Conservation (phyloP, 805 yeast species). For the Myxozyma vanderwaltii region DNA sequence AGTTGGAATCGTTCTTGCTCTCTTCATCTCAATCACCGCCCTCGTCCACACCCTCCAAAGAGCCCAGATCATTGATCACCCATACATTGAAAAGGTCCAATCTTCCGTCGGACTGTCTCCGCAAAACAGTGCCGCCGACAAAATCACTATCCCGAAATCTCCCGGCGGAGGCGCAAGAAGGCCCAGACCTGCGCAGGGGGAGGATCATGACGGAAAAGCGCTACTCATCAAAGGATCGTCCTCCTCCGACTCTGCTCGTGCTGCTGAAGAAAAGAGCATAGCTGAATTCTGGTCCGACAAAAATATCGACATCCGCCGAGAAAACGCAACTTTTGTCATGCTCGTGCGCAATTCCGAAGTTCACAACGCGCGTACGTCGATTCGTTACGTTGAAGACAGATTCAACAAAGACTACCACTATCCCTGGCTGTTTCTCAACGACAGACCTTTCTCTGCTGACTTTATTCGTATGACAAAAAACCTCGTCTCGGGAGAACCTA, state of each 20-base stretch:
- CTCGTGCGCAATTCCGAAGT: constrained; percentile 71
- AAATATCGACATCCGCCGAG: constrained; percentile 13
- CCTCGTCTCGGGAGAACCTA: constrained; percentile 60
- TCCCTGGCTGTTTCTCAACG: constrained; percentile 81
- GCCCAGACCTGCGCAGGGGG: not conserved
- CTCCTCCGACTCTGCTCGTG: not conserved
- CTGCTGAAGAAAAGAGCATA: not conserved
- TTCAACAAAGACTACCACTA: constrained; percentile 65
- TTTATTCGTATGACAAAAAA: constrained; percentile 54
- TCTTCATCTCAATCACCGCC: not conserved
- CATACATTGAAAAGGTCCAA: constrained; percentile 3
- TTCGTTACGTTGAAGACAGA: constrained; percentile 62
- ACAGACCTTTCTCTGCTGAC: constrained; percentile 58
- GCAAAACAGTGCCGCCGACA: not conserved
- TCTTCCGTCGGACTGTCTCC: not conserved
- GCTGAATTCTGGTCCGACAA: not conserved
- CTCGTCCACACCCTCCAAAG: constrained; percentile 3
- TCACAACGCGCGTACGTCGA: constrained; percentile 57
- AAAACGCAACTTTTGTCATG: constrained; percentile 67
- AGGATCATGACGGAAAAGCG: not conserved
- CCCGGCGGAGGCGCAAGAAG: not conserved
- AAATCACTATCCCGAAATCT: not conserved
- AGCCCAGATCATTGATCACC: constrained; percentile 4
- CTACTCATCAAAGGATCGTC: not conserved
- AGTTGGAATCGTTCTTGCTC: not conserved